phyloP scores from a whole-genome alignment of 1,284 basidiomycete genomes.

The Austroboletus novae-zelandiae region DNA sequence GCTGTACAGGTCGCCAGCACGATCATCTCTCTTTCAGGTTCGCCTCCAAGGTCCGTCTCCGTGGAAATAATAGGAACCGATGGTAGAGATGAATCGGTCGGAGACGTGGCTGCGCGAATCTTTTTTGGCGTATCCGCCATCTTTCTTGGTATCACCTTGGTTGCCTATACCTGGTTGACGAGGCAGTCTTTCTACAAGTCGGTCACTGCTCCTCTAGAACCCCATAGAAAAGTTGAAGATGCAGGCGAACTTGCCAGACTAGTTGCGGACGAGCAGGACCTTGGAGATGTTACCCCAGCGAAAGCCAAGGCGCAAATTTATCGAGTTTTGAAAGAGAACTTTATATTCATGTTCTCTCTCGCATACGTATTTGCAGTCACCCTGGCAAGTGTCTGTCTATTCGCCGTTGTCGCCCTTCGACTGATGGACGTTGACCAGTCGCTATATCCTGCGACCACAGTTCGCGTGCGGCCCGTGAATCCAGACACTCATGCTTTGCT shows the following conservation, averaged over 20 bases:
- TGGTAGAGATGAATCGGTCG: constrained; percentile 42
- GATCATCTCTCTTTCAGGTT: constrained; percentile 48
- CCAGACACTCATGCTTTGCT: constrained; percentile 58
- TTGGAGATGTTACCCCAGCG: constrained; percentile 16
- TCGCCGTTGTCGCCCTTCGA: background rate
- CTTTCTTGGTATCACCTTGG: constrained; percentile 55
- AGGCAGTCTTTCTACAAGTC: constrained; percentile 56
- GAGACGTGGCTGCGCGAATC: constrained; percentile 61
- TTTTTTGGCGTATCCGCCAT: constrained; percentile 72
- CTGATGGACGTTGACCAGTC: constrained; percentile 46
- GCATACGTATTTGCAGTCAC: constrained; percentile 78
- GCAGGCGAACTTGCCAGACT: constrained; percentile 35
- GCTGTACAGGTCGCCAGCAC: constrained; percentile 69
- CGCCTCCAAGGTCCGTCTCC: constrained; percentile 28
- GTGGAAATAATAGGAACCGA: background rate
- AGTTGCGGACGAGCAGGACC: constrained; percentile 27
- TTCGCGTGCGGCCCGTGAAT: constrained; percentile 66
- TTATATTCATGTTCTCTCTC: constrained; percentile 68
- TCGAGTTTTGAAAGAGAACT: constrained; percentile 62
- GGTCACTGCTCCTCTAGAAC: constrained; percentile 45
- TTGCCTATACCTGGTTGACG: constrained; percentile 55
- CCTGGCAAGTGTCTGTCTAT: constrained; percentile 51
- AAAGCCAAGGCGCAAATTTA: constrained; percentile 44
- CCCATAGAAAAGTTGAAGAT: constrained; percentile 20
- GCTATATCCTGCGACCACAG: constrained; percentile 83